Conservation (phyloP, 441 rosid species). For the Erodium moschatum region DNA sequence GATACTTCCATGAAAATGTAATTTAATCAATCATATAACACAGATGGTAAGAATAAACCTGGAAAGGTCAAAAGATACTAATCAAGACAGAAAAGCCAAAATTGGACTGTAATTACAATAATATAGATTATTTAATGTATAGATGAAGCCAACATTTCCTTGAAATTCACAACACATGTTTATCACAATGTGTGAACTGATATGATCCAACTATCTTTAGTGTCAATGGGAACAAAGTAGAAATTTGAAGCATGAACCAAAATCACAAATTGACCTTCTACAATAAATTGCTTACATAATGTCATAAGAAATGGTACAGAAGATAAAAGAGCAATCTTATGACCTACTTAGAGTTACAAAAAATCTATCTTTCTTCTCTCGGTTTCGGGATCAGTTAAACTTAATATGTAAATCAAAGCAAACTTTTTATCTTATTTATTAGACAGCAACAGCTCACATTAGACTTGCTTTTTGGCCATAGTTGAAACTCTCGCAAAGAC, state of each 20-base stretch:
- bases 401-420: neutral
- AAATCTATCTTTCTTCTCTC: neutral
- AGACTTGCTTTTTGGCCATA: neutral
- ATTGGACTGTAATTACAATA: neutral
- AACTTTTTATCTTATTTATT: neutral
- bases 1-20: neutral
- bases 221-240: neutral
- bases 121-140: neutral
- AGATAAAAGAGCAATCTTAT: neutral
- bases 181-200: neutral
- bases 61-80: conserved; percentile 19
- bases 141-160: neutral
- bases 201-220: neutral
- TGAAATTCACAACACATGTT: neutral
- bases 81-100: conserved; percentile 1
- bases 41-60: conserved; percentile 10
- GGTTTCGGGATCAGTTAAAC: neutral
- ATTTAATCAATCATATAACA: neutral
- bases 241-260: neutral
- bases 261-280: neutral
- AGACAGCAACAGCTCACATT: neutral
- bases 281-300: neutral
- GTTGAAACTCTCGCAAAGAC: neutral
- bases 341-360: neutral
- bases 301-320: neutral